Evolutionary conservation across 495 filamentous ascomycete genomes (phyloP), one percentile per base, ranked within the genome.

Genomic region (Xylaria bambusicola): DNA sequence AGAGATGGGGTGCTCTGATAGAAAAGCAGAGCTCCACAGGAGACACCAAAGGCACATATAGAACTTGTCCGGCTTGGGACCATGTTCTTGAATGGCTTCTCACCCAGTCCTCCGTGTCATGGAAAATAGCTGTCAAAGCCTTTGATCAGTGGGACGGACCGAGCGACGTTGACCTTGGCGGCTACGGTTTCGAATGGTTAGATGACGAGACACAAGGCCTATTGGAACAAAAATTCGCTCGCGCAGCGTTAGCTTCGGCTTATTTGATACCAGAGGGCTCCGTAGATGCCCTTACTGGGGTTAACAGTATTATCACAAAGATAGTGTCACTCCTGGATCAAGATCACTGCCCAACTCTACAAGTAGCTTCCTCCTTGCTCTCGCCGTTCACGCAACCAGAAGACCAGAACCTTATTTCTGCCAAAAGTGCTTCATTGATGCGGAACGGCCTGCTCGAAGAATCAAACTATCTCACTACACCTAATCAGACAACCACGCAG

Each of bases 71-170:
- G 6, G 89, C 80, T n/a, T 97, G 91, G 91, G 82, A 92, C 57
- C 79, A 83, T 59, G 85, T 93, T 10, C 89, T 93, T 56, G 77
- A 86, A 58, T 96, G 92, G 92, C 75, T 96, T n/a, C 74, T 63
- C 3, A 51, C 51, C 1, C 75, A 78, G 45, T 77, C 91, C 6
- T 79, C 81, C 6, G 85, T 80, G 27, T 85, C 85, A 8, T 81
- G 76, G 75, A 74, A 68, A 38, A 75, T 80, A 54, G 84, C 85
- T 27, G 82, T 88, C 3, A 77, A 73, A 50, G 86, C 84, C 9
- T 79, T 92, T 59, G 77, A 81, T 46, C 82, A 88, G 52, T 97
- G 92, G 92, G 83, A 87, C 65, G 92, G 92, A 0, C 91, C 92
- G 3, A 75, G 75, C 47, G 91, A 96, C 74, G 79, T 90, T 21